A percentile compares a stretch with the other conserved stretches of the same genome.
These are phyloP conservation scores for Saxophila tyrrhenica DNA, from an alignment of 495 filamentous ascomycete genomes.

Conservation along the genomic window DNA sequence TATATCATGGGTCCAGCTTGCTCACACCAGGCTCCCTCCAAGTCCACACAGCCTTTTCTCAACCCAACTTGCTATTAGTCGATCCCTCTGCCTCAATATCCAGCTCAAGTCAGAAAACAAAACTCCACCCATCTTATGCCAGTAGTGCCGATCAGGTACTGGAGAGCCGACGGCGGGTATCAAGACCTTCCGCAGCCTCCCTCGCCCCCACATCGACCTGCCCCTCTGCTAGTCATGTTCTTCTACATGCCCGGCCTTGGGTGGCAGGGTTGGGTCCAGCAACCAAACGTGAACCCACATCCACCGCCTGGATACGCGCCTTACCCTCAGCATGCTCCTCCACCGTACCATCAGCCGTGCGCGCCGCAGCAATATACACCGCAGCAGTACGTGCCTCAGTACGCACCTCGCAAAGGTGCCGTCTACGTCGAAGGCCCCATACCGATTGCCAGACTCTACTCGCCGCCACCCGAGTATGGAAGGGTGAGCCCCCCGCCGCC, in stretches of 20 bases:
- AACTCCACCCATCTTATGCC: neutral
- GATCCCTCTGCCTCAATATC: too few relatives aligned
- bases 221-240: neutral
- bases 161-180: neutral
- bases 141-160: neutral
- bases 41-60: too few relatives aligned
- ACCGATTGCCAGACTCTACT: neutral
- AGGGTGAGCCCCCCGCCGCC: neutral
- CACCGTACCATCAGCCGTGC: neutral
- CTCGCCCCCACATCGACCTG: neutral
- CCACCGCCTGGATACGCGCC: neutral
- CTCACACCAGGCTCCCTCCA: neutral
- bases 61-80: too few relatives aligned
- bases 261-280: neutral
- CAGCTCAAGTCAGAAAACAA: neutral
- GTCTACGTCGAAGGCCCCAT: neutral
- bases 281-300: neutral
- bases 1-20: neutral
- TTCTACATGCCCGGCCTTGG: too few relatives aligned
- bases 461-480: neutral
- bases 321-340: too few relatives aligned
- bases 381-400: neutral
- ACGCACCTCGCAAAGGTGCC: too few relatives aligned
- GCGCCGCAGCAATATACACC: neutral
- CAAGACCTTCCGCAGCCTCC: neutral